Evolutionary conservation across 805 yeast species (phyloP).

Genomic region (Scheffersomyces amazonensis): DNA sequence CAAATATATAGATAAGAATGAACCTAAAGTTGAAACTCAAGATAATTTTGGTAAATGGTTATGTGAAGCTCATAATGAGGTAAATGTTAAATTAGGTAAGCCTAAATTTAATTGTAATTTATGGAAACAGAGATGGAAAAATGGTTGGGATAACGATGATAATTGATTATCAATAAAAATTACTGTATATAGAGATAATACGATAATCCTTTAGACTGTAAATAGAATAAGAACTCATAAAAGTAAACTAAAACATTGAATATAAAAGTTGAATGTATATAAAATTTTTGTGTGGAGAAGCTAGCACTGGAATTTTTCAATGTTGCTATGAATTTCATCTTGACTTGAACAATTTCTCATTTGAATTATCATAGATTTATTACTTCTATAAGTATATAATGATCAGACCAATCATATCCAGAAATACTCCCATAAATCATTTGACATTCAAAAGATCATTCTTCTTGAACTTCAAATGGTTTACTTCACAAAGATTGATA

Average conservation of each 20-base stretch:
- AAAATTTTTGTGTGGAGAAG: too few species aligned
- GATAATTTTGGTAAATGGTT: constrained; percentile 88
- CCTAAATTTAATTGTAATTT: constrained; percentile 79
- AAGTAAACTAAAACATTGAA: too few species aligned
- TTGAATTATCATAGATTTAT: too few species aligned
- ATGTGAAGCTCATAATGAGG: constrained; percentile 93
- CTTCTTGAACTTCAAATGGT: background rate
- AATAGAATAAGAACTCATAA: too few species aligned
- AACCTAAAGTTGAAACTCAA: constrained; percentile 60
- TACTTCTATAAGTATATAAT: too few species aligned
- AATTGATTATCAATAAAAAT: too few species aligned
- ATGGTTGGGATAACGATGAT: constrained; percentile 85
- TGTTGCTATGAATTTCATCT: too few species aligned
- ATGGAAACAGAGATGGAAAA: constrained; percentile 94
- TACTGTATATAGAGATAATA: too few species aligned
- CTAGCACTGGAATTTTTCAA: too few species aligned
- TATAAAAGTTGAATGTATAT: too few species aligned
- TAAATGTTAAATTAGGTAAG: constrained; percentile 84
- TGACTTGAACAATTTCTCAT: too few species aligned
- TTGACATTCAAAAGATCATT: background rate
- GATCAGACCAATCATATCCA: background rate
- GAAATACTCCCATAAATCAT: background rate
- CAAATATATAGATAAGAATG: constrained; percentile 49
- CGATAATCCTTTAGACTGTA: too few species aligned
- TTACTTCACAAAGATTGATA: constrained; percentile 20